Conservation (phyloP, 108 stramenopile species). For the Nitzschia sp. region DNA sequence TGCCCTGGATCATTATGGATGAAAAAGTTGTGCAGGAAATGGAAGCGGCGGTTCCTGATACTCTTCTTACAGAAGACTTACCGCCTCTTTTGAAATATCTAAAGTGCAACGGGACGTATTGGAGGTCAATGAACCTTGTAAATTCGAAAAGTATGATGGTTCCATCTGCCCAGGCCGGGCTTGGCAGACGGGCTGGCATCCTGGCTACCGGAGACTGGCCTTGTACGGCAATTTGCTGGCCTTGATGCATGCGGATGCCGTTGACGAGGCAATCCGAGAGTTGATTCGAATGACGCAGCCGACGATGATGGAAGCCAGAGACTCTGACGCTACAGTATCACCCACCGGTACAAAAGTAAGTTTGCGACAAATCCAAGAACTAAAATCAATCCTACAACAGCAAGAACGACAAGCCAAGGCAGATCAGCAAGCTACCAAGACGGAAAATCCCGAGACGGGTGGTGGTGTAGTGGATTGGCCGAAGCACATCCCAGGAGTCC, state of each 20-base stretch:
- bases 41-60: background rate
- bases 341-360: background rate
- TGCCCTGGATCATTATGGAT: slow-evolving; percentile 23
- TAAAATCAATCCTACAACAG: background rate
- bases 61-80: background rate
- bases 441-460: background rate
- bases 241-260: slow-evolving; percentile 43
- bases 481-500: background rate
- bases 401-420: background rate
- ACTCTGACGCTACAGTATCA: too few species aligned
- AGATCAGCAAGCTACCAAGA: background rate
- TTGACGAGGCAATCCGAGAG: slow-evolving; percentile 47
- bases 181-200: slow-evolving; percentile 48
- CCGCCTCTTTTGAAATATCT: slow-evolving; percentile 10
- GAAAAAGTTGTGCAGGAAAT: slow-evolving; percentile 16
- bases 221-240: slow-evolving; percentile 50
- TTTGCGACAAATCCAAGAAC: background rate
- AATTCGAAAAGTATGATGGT: slow-evolving; percentile 33
- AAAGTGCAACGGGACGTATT: slow-evolving; percentile 51
- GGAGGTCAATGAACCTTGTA: slow-evolving; percentile 32
- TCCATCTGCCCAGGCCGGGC: slow-evolving; percentile 53
- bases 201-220: slow-evolving; percentile 60
- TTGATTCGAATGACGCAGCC: slow-evolving; percentile 38
- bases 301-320: background rate
- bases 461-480: background rate